Base-by-base conservation (phyloP, 805 yeast genomes). In the Spathaspora boniae region DNA sequence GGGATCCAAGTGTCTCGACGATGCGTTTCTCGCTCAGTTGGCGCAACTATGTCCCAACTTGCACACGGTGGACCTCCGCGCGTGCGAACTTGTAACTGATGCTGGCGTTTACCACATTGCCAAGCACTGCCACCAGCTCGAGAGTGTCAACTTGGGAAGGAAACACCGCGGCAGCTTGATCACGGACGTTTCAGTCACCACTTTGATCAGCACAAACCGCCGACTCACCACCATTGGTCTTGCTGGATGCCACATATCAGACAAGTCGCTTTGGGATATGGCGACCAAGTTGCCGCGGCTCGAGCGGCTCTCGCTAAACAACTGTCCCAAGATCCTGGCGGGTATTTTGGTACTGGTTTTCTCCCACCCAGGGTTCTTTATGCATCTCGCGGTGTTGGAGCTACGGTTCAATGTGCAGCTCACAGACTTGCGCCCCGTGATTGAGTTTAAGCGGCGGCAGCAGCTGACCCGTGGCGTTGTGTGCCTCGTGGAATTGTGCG, bases 171-270 rank as follows among this genome's bases (percentile, higher is more conserved):
- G 89, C 23, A 72, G 76, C 27, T 58, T 73, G 20, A 76, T 89
- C 31, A 80, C 95, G 1, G 91, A 86, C 62, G 65, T 74, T 24
- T 77, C 93, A 5, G 55, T 88, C 17, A 62, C 74, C 9, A 70
- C 72, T 9, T 59, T 88, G 18, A 73, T 79, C 7, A 65, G 66
- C 23, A 74, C 74, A 46, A 80, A 87, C 36, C 45, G 38, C 3
- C 54, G 61, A 15, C 67, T 82, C 30, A 66, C 70, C 29, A 87
- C 96, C 0, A 63, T 89, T 29, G 97, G 97, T 0, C 62, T 87
- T 15, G 96, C 97, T 0, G 98, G 98, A 5, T 86, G 96, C 56
- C 68, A 74, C 29, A 72, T 89, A 14, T 76, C 85, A 6, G 96
- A 89, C 60, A 69, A 77, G 28, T 70, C 85, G 4, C 63, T 89